phyloP scores from a whole-genome alignment of 2,329 filamentous ascomycete genomes.

The Westerdykella sp. region DNA sequence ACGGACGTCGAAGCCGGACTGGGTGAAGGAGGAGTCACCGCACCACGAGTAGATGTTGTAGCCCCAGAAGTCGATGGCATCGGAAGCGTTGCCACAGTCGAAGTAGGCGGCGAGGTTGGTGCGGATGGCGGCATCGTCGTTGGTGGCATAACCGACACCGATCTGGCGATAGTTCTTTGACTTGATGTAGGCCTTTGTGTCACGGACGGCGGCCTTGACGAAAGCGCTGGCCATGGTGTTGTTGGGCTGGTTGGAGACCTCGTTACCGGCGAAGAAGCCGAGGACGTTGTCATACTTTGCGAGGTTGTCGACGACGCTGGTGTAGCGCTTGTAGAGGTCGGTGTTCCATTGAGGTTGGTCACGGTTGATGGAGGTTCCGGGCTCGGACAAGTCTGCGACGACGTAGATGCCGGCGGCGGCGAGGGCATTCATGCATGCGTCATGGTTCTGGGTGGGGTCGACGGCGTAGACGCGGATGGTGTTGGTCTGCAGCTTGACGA shows the following conservation, averaged over 20 bases:
- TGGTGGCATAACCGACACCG: constrained; percentile 92
- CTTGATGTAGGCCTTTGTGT: constrained; percentile 92
- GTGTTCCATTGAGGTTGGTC: constrained; percentile 72
- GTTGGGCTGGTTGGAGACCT: constrained; percentile 82
- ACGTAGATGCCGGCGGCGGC: constrained; percentile 88
- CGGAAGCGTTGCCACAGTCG: constrained; percentile 65
- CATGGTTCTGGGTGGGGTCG: constrained; percentile 71
- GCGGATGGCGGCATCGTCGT: constrained; percentile 82
- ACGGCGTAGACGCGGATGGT: constrained; percentile 93
- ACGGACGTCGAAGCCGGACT: constrained; percentile 75
- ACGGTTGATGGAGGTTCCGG: constrained; percentile 77
- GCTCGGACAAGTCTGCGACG: constrained; percentile 82
- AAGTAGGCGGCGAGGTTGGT: constrained; percentile 83
- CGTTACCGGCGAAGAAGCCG: constrained; percentile 98
- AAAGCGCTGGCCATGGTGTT: constrained; percentile 89
- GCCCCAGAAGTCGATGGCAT: constrained; percentile 91
- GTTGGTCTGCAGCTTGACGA: constrained; percentile 77
- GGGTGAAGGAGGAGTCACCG: constrained; percentile 68
- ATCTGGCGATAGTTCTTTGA: constrained; percentile 67
- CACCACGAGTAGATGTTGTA: constrained; percentile 99
- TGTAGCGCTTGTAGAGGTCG: constrained; percentile 74
- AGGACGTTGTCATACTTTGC: constrained; percentile 82
- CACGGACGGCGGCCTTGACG: constrained; percentile 95
- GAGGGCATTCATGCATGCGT: constrained; percentile 76
- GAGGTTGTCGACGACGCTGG: constrained; percentile 72